Evolutionary conservation across 345 rosid species (phyloP).

Genomic region (Populus nigra): DNA sequence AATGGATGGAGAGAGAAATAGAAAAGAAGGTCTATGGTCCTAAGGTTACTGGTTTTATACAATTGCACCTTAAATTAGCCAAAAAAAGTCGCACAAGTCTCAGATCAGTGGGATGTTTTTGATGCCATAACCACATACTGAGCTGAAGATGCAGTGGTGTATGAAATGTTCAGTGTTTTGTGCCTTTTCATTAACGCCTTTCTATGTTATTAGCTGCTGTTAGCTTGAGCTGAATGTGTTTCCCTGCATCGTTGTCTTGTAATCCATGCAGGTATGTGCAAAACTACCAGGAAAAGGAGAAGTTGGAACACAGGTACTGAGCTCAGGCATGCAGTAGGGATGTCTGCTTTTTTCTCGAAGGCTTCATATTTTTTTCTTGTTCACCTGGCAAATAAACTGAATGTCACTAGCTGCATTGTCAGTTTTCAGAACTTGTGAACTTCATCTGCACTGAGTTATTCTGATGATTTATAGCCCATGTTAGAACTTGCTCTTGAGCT

Average conservation of each 20-base stretch:
- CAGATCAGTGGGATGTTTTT: not conserved
- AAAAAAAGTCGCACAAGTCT: not conserved
- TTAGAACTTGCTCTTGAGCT: not conserved
- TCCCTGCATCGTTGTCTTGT: not conserved
- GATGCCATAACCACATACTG: not conserved
- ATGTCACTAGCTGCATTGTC: not conserved
- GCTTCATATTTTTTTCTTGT: not conserved
- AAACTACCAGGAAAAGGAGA: constrained; percentile 19
- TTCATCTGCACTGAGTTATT: not conserved
- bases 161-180: not conserved
- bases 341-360: not conserved
- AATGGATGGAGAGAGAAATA: not conserved
- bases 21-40: not conserved
- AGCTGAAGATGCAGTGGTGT: not conserved
- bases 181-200: not conserved
- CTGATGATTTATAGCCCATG: not conserved
- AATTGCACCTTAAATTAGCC: not conserved
- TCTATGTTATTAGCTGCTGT: not conserved
- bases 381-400: constrained; percentile 11
- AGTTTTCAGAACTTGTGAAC: constrained; percentile 1
- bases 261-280: constrained; percentile 17
- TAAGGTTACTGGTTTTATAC: not conserved
- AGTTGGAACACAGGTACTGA: constrained; percentile 24
- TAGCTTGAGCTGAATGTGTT: not conserved
- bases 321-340: not conserved